phyloP scores from a whole-genome alignment of 805 yeast genomes.

The Saccharomycopsis selenospora region DNA sequence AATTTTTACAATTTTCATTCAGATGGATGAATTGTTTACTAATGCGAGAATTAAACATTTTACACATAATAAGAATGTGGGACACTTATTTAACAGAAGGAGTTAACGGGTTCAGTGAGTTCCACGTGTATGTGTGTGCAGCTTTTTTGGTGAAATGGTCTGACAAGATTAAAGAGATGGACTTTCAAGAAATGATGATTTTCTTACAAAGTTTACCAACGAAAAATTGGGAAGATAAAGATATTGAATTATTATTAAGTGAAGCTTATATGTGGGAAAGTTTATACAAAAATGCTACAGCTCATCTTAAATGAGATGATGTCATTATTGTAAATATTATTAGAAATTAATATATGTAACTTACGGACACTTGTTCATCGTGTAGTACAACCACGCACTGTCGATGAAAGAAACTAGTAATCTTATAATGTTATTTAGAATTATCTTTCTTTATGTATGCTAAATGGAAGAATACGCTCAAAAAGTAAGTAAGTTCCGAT shows the following conservation, averaged over 20 bases:
- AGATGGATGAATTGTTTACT: conserved; percentile 98
- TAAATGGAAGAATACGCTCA: too few species aligned
- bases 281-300: conserved; percentile 80
- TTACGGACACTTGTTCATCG: too few species aligned
- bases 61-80: conserved; percentile 89
- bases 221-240: conserved; percentile 74
- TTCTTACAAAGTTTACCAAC: conserved; percentile 91
- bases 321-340: too few species aligned
- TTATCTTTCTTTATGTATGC: too few species aligned
- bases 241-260: conserved; percentile 83
- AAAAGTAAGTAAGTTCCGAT: too few species aligned
- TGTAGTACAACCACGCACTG: too few species aligned
- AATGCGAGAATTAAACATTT: conserved; percentile 85
- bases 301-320: conserved; percentile 73
- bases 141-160: conserved; percentile 91
- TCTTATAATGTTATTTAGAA: too few species aligned
- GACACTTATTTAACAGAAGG: conserved; percentile 82
- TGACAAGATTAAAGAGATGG: conserved; percentile 69
- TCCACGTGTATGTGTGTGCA: conserved; percentile 96
- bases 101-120: conserved; percentile 71
- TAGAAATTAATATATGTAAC: too few species aligned
- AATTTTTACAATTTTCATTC: conserved; percentile 91
- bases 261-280: conserved; percentile 98
- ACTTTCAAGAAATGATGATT: conserved; percentile 89
- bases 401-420: too few species aligned